Evolutionary conservation across 2,329 filamentous ascomycete species (phyloP), one percentile per base, ranked within the genome.

Genomic region (Arthrobotrys conoides): DNA sequence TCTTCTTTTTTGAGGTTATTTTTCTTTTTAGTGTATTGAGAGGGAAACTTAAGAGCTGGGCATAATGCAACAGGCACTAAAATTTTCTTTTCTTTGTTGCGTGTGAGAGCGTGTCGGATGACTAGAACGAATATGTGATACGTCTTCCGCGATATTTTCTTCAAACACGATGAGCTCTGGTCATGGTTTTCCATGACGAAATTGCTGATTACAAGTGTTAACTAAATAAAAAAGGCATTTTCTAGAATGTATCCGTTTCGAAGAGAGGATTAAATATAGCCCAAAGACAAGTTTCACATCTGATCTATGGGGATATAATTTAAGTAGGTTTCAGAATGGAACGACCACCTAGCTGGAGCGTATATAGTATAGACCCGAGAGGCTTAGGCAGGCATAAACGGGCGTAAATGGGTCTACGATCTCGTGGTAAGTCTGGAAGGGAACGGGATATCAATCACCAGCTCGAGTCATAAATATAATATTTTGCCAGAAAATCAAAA

Each of bases 221-320:
- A n/a, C n/a, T n/a, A n/a, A n/a, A n/a, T n/a, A n/a, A n/a, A n/a
- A n/a, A n/a, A n/a, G n/a, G n/a, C 12, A 20, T 20, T 22, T 22
- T 73, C 70, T 73, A 73, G 70, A 73, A 73, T 67, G 61, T 53
- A 24, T 38, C 48, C n/a, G 36, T 63, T 38, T 61, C n/a, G 38
- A 6, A 10, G 33, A 18, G 14, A 61, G 2, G 5, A 22, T 49
- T 61, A 61, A 44, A 61, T 61, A 44, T 41, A 61, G 57, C 18
- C 24, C 27, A 61, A 61, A 44, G 57, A 61, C 57, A 61, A n/a
- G 57, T 61, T 61, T 61, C 57, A 36, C 57, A 61, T 61, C 18
- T 61, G 57, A 44, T n/a, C 36, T 16, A 10, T 44, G 36, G 55
- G 33, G n/a, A 30, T n/a, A n/a, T n/a, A n/a, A n/a, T n/a, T n/a